These are phyloP conservation scores for Exophiala aquamarina DNA, from an alignment of 2,329 filamentous ascomycete species.

Conservation along the genomic window DNA sequence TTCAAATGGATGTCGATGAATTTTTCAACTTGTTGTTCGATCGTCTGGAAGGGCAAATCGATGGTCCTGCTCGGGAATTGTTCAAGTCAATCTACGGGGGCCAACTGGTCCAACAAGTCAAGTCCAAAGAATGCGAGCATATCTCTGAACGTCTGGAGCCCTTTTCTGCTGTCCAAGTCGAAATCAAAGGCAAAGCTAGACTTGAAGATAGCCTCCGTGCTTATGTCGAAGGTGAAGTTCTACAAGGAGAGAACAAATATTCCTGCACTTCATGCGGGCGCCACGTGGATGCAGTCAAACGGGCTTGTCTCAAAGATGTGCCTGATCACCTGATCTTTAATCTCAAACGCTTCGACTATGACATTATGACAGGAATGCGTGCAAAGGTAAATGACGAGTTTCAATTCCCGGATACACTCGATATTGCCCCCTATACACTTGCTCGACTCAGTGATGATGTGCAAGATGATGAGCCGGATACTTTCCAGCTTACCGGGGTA, in stretches of 20 bases:
- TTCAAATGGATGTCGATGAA: slow-evolving; percentile 98
- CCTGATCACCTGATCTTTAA: slow-evolving; percentile 96
- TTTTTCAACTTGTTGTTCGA: slow-evolving; percentile 95
- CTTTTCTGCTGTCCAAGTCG: slow-evolving; percentile 92
- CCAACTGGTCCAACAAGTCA: slow-evolving; percentile 89
- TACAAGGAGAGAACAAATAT: slow-evolving; percentile 99
- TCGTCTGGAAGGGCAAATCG: slow-evolving; percentile 81
- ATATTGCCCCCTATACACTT: slow-evolving; percentile 89
- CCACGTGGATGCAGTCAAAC: slow-evolving; percentile 90
- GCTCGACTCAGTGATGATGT: slow-evolving; percentile 70
- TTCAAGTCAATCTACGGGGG: slow-evolving; percentile 88
- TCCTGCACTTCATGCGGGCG: slow-evolving; percentile 88
- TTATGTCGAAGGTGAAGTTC: slow-evolving; percentile 94
- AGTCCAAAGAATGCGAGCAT: slow-evolving; percentile 90
- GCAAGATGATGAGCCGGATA: slow-evolving; percentile 61
- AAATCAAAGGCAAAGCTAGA: slow-evolving; percentile 86
- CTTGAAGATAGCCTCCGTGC: slow-evolving; percentile 86
- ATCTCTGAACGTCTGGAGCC: slow-evolving; percentile 87
- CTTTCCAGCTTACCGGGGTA: slow-evolving; percentile 92
- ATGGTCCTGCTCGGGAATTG: slow-evolving; percentile 64
- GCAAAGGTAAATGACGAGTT: slow-evolving; percentile 97
- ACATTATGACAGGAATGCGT: slow-evolving; percentile 66
- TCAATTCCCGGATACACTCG: slow-evolving; percentile 76
- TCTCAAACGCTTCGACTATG: slow-evolving; percentile 63
- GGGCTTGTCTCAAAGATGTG: slow-evolving; percentile 86